Evolutionary conservation across 176 grass and related monocot species (phyloP).

Genomic region (Ensete ventricosum): DNA sequence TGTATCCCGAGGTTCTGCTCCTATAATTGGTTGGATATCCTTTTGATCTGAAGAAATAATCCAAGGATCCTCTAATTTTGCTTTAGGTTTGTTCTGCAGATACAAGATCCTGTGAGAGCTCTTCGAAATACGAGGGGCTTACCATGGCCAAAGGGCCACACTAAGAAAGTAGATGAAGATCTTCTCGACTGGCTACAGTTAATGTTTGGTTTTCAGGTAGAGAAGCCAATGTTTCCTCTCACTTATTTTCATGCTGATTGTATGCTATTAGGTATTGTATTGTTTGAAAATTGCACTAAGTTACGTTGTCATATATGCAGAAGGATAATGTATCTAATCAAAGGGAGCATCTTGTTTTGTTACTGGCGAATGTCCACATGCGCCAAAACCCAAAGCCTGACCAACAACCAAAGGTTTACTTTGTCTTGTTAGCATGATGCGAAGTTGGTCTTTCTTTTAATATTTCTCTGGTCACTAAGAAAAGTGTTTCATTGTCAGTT

Average conservation of each 20-base stretch:
- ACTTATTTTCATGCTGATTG: conserved; percentile 10
- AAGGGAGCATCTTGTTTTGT: conserved; percentile 86
- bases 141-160: conserved; percentile 68
- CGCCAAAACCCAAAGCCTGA: conserved; percentile 44
- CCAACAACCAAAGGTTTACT: conserved; percentile 58
- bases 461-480: conserved; percentile 20
- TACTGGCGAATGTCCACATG: conserved; percentile 89
- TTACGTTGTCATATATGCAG: conserved; percentile 41
- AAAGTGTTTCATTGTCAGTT: conserved; percentile 37
- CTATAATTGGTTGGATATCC: not conserved
- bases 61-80: conserved; percentile 3
- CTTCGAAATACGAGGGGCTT: conserved; percentile 86
- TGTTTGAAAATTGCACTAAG: conserved; percentile 21
- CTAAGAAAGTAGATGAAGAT: conserved; percentile 73
- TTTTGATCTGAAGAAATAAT: not conserved
- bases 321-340: conserved; percentile 94
- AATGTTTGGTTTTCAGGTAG: conserved; percentile 99
- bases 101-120: conserved; percentile 69
- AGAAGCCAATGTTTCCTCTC: conserved; percentile 6
- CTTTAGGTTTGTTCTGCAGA: conserved; percentile 43
- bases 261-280: conserved; percentile 17
- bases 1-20: conserved; percentile 64
- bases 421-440: conserved; percentile 5
- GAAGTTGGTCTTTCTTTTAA: not conserved
- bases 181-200: conserved; percentile 94